Evolutionary conservation across 805 yeast genomes (phyloP).

Genomic region (Candida taoyuanica): DNA sequence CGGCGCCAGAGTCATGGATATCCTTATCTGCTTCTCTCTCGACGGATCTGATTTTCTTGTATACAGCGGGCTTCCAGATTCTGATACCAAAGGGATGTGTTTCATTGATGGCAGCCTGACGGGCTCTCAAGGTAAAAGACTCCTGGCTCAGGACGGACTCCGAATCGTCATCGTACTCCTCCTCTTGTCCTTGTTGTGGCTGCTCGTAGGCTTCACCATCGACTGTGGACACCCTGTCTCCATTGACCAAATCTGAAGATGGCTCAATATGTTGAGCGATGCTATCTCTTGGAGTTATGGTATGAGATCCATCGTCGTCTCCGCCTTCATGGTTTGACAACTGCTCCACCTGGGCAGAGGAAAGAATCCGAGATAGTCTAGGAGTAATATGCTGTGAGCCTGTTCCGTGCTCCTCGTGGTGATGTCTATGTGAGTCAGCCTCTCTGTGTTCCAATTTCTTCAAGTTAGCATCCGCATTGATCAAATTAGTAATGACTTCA

Average conservation of each 20-base stretch:
- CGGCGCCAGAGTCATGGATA: slow-evolving; percentile 67
- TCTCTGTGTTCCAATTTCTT: slow-evolving; percentile 24
- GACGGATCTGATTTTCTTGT: slow-evolving; percentile 88
- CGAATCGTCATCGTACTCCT: slow-evolving; percentile 27
- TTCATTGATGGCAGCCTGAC: slow-evolving; percentile 93
- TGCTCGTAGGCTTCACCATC: slow-evolving; percentile 34
- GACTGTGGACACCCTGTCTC: slow-evolving; percentile 5
- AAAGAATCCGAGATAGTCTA: slow-evolving; percentile 3
- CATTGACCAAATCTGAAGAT: not conserved
- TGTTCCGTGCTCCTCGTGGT: not conserved
- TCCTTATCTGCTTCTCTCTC: slow-evolving; percentile 89
- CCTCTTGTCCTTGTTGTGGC: slow-evolving; percentile 34
- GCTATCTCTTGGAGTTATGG: slow-evolving; percentile 4
- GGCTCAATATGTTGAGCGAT: not conserved
- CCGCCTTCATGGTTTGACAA: slow-evolving; percentile 3
- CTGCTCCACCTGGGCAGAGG: slow-evolving; percentile 6
- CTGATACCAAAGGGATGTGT: slow-evolving; percentile 98
- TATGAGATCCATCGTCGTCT: slow-evolving; percentile 6
- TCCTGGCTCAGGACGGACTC: slow-evolving; percentile 56
- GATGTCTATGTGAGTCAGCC: slow-evolving; percentile 20
- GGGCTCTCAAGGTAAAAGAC: slow-evolving; percentile 81
- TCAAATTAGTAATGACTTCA: slow-evolving; percentile 18
- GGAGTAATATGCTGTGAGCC: slow-evolving; percentile 8
- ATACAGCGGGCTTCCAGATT: slow-evolving; percentile 97
- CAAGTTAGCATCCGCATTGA: slow-evolving; percentile 25